Evolutionary conservation across 2,329 filamentous ascomycete species (phyloP), one percentile per base, ranked within the genome.

Genomic region (Macrophomina phaseolina): DNA sequence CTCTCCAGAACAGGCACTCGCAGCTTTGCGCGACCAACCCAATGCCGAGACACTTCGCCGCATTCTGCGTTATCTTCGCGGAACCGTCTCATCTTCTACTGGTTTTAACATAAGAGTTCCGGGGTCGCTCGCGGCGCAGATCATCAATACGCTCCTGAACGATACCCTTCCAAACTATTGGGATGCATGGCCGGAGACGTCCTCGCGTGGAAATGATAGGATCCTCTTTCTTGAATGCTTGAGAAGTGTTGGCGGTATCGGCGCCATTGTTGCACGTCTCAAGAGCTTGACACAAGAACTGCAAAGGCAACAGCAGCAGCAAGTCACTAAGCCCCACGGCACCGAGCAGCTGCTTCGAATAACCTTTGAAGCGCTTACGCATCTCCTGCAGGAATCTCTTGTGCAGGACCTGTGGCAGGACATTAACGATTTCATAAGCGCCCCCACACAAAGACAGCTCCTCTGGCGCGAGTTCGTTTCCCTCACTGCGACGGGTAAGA

Each of bases 81-180:
- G 60, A 2, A 68, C 73, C n/a, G 49, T 55, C 4, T 72, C 76
- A 28, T 67, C 60, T 55, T 49, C 71, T 14, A 58, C 74, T 52
- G 67, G 69, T 28, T 87, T 90, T 73, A 85, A 86, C 70, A 84
- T 94, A 60, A 81, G 83, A 52, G 77, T 82, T 2, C 89, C 92
- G 3, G 86, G 86, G 38, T 89, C 94, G 1, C 81, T 87, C 68
- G 87, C 89, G 66, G 89, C 92, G 23, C 91, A 93, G 71, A 87
- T 97, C 38, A 83, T 94, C 63, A 89, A 93, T 73, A 81, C 87
- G 3, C 80, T 99, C 42, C 88, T 96, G 67, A 89, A 86, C 16
- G 87, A 89, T 38, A 93, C 91, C 32, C 82, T 93, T 7, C 91
- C 92, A 1, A 91, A 94, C 74, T 97, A 94, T 78, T 98, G 95